phyloP scores from a whole-genome alignment of 768 basidiomycete genomes.

The Suillus weaverae region DNA sequence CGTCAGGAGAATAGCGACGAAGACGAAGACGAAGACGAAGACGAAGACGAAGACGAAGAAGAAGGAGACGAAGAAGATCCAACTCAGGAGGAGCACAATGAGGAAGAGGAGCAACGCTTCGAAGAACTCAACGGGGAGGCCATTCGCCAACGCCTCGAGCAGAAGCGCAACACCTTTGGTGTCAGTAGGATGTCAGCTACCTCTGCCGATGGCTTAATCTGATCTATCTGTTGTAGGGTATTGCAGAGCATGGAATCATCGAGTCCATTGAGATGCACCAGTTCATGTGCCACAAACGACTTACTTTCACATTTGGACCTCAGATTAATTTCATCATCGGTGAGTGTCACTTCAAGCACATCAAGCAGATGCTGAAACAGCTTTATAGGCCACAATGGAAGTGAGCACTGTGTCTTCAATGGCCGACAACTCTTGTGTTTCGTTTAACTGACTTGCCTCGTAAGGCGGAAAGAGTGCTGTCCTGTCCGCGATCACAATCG shows the following conservation, averaged over 20 bases:
- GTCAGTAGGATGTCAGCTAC: constrained; percentile 47
- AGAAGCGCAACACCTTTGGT: constrained; percentile 39
- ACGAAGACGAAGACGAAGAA: constrained; percentile 33
- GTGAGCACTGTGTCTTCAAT: constrained; percentile 46
- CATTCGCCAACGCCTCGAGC: constrained; percentile 55
- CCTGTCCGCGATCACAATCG: constrained; percentile 88
- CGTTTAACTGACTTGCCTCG: not conserved
- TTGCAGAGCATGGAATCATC: constrained; percentile 88
- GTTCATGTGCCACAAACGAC: constrained; percentile 93
- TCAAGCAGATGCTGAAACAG: constrained; percentile 5
- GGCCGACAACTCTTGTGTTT: not conserved
- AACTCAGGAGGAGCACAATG: constrained; percentile 38
- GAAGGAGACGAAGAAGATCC: constrained; percentile 36
- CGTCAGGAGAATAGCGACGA: constrained; percentile 31
- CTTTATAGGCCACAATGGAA: constrained; percentile 82
- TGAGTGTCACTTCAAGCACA: constrained; percentile 29
- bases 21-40: constrained; percentile 32
- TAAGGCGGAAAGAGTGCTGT: constrained; percentile 95
- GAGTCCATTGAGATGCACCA: constrained; percentile 84
- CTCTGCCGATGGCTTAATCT: constrained; percentile 3
- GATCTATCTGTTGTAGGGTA: constrained; percentile 45
- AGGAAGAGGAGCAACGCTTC: constrained; percentile 64
- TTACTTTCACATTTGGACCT: constrained; percentile 83
- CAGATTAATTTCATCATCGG: constrained; percentile 98
- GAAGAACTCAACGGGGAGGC: constrained; percentile 60